Conservation (phyloP, 768 basidiomycete species). For the Macrolepiota dolichaula region DNA sequence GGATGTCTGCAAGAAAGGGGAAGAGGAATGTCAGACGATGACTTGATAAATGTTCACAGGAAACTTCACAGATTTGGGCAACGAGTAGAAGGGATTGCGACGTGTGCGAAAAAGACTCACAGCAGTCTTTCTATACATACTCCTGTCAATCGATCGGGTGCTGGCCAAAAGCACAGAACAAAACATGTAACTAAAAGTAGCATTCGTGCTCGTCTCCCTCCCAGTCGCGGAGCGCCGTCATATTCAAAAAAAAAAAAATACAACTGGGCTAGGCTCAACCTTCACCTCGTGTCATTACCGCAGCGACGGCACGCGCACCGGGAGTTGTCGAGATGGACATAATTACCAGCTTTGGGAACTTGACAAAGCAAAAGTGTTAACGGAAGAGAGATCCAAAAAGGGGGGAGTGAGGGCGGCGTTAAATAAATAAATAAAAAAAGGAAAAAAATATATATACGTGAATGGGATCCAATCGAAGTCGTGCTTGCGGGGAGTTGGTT, state of each 20-base stretch:
- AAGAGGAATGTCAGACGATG: slow-evolving; percentile 16
- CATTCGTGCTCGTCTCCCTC: not conserved
- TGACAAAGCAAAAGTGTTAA: not conserved
- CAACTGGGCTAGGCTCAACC: not conserved
- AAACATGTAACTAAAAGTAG: slow-evolving; percentile 3
- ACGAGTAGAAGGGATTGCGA: not conserved
- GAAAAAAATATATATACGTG: too few species aligned
- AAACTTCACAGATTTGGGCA: slow-evolving; percentile 13
- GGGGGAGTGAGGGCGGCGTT: slow-evolving; percentile 3
- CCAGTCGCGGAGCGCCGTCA: slow-evolving; percentile 7
- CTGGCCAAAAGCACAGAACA: too few species aligned
- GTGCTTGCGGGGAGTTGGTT: not conserved
- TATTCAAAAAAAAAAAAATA: too few species aligned
- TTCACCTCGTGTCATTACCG: slow-evolving; percentile 4
- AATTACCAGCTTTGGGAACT: not conserved
- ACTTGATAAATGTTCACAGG: slow-evolving; percentile 13
- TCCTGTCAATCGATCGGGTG: not conserved
- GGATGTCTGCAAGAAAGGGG: not conserved
- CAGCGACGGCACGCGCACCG: slow-evolving; percentile 7
- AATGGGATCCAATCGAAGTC: not conserved
- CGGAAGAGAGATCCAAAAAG: not conserved
- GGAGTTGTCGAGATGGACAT: not conserved
- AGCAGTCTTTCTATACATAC: not conserved
- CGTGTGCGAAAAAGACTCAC: not conserved
- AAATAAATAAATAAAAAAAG: not conserved